Percentiles rank a stretch among this genome's conserved stretches.
Evolutionary conservation across 106 monocot species (phyloP).

Genomic region (Hemerocallis citrina): DNA sequence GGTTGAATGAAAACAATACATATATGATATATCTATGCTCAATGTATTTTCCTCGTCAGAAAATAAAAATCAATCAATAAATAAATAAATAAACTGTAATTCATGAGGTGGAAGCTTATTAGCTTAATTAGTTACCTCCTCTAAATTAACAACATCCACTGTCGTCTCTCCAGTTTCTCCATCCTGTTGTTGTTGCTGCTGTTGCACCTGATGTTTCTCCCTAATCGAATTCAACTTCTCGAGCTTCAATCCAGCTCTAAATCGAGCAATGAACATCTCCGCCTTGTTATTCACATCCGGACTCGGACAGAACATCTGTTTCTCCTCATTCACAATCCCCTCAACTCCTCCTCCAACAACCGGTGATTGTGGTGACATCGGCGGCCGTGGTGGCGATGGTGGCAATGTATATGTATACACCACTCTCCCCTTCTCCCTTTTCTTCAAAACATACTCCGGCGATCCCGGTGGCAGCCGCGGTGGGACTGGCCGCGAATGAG

Average conservation of each 20-base stretch:
- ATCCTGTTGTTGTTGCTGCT: not conserved
- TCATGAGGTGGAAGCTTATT: too few relatives aligned
- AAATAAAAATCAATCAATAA: too few relatives aligned
- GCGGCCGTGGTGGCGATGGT: conserved; percentile 11
- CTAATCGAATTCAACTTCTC: conserved; percentile 56
- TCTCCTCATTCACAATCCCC: not conserved
- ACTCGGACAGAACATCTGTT: conserved; percentile 32
- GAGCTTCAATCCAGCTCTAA: conserved; percentile 38
- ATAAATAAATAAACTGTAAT: too few relatives aligned
- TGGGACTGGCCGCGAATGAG: not conserved
- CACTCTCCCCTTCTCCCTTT: not conserved
- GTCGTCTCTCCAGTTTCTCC: too few relatives aligned
- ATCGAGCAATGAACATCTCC: conserved; percentile 52
- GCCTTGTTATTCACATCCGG: conserved; percentile 77
- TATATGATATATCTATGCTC: too few relatives aligned
- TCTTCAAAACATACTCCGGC: too few relatives aligned
- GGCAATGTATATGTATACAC: not conserved
- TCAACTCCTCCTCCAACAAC: not conserved
- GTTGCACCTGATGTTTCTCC: conserved; percentile 18
- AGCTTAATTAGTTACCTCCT: too few relatives aligned
- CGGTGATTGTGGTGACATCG: too few relatives aligned
- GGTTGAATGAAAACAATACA: too few relatives aligned
- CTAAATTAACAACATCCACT: too few relatives aligned
- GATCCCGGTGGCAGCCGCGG: not conserved
- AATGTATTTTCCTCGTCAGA: too few relatives aligned